Evolutionary conservation across 495 filamentous ascomycete genomes (phyloP), one percentile per base, ranked within the genome.

Genomic region (Penicillium parvum): DNA sequence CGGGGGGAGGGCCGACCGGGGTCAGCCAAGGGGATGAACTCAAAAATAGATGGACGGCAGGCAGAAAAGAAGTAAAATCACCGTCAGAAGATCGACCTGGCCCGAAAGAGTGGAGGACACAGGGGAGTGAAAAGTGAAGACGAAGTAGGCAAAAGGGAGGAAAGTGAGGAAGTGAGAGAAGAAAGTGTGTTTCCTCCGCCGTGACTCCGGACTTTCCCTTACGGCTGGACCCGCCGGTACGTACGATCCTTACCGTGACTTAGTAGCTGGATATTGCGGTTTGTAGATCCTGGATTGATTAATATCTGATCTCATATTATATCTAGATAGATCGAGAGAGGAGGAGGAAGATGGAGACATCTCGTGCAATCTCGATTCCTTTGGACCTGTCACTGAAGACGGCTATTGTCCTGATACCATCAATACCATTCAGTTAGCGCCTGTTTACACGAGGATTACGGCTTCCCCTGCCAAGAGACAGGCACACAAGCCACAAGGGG

Each of bases 71-170:
- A 20, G 43, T 20, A 2, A 41, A 23, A 41, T 19, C 10, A 19
- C 28, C 12, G 28, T 15, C 28, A 30, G 28, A 30, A 30, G 39
- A 4, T 7, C n/a, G 33, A 20, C 36, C 40, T 47, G 25, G 41
- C 56, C 60, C 58, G 23, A 63, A 60, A 23, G 53, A 60, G 60
- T 60, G 61, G 51, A 57, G 55, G 57, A 55, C 41, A 27, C 30
- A 32, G 15, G 29, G 10, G 3, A 21, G n/a, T 7, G 5, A 18
- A 26, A 34, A 42, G 17, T 22, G 14, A 11, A 18, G 20, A 39
- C 7, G 22, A 27, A 28, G 37, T 16, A 26, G 37, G 18, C 22
- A 39, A 30, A 30, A 44, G 41, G 33, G 43, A 22, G 37, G 21
- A 37, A 44, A 15, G 34, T 40, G 49, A 47, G 37, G 47, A 40